Evolutionary conservation across 73 alveolate genomes (phyloP), one percentile per base, ranked within the genome.

Genomic region (Stentor roeselii): DNA sequence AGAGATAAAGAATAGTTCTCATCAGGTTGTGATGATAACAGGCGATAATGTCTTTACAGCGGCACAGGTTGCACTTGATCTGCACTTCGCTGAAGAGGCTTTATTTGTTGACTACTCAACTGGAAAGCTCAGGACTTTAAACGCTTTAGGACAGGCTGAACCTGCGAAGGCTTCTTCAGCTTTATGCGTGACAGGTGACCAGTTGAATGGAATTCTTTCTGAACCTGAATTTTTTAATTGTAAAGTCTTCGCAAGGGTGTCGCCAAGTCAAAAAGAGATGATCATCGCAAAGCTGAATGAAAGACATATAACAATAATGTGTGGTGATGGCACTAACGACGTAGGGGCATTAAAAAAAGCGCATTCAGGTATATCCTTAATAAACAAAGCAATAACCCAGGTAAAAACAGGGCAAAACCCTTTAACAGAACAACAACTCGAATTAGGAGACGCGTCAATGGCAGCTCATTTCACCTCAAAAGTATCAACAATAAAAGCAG

Each of bases 261-360:
- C 97, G 39, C 99, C 99, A 3, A 86, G 90, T 42, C 91, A 97
- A 75, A 97, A 97, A 88, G 99, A 97, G 84, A 87, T 85, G 78
- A 95, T 97, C 34, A 91, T 97, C 58, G 89, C 91, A 42, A 87
- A 87, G 42, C 89, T 95, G 41, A 97, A 95, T 59, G 92, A 93
- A 78, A 98, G 98, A 6, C 85, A 90, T 75, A 88, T 89, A 76
- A 94, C 98, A 21, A 86, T 96, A 75, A 97, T 97, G 99, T 97
- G 99, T 85, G 99, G 99, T 31, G 99, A 97, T 93, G 99, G 99
- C 2, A 95, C 99, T 14, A 96, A 96, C 83, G 99, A 96, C 87
- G 99, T 96, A 0, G 99, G 99, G 32, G 97, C 98, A 30, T 86
- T 96, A 59, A 96, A 96, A 59, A 90, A 97, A 87, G 97, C 99